phyloP scores from a whole-genome alignment of 768 basidiomycete genomes.

The Leccinum aurantiacum region DNA sequence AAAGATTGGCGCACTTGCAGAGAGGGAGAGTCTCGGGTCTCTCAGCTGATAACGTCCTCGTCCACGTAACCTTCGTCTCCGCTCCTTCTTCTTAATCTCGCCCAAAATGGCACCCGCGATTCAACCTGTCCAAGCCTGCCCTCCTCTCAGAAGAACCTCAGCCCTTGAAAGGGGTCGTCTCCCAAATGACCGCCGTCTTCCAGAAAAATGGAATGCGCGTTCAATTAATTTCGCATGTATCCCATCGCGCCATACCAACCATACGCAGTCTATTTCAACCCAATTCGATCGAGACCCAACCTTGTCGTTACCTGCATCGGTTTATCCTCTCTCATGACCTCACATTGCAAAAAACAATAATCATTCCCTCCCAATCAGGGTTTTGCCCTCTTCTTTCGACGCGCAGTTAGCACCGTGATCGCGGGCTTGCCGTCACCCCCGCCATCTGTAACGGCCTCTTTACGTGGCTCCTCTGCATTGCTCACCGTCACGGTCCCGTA shows the following conservation, averaged over 20 bases:
- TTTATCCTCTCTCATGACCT: conserved; percentile 2
- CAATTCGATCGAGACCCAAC: neutral
- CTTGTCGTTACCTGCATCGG: neutral
- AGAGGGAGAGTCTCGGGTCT: no score
- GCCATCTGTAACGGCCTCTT: conserved; percentile 11
- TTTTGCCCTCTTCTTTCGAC: conserved; percentile 51
- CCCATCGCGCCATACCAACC: neutral
- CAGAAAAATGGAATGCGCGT: conserved; percentile 16
- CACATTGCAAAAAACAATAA: conserved; percentile 3
- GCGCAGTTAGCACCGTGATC: conserved; percentile 60
- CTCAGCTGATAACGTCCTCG: neutral
- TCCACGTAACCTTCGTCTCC: neutral
- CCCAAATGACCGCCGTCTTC: conserved; percentile 14
- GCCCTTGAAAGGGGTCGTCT: neutral
- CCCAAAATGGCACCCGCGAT: neutral
- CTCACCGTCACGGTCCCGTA: conserved; percentile 56
- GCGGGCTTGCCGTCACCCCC: conserved; percentile 15
- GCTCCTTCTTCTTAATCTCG: neutral
- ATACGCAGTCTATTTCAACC: conserved; percentile 10
- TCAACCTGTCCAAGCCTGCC: neutral
- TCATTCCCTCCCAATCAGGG: conserved; percentile 10
- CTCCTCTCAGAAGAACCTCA: conserved; percentile 2
- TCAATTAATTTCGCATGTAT: conserved; percentile 14
- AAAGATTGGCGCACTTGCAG: neutral
- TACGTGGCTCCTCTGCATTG: conserved; percentile 41